Evolutionary conservation across 2,329 filamentous ascomycete species (phyloP), one percentile per base, ranked within the genome.

Genomic region (Botrytis fragariae): DNA sequence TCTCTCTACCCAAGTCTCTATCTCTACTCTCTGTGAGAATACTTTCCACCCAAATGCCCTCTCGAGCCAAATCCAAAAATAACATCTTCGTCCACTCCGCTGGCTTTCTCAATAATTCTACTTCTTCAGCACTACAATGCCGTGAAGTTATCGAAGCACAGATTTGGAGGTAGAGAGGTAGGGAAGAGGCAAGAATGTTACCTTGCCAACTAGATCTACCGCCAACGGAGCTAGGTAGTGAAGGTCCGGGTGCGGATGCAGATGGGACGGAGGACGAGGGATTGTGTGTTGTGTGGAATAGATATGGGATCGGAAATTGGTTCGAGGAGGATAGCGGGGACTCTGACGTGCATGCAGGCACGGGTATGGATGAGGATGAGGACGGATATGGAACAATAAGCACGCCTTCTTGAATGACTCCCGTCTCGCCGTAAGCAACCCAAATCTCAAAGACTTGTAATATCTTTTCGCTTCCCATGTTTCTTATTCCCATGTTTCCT

Each of bases 381-480:
- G n/a, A 18, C 29, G 64, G 22, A 37, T 18, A 20, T 22, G 65
- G 65, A n/a, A 42, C 18, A 8, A 44, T 29, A n/a, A 69, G 67
- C 59, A 69, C 32, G 37, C 65, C 65, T 32, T 57, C 65, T 42
- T 57, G 48, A 32, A 69, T 69, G 29, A 69, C 39, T 29, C 48
- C 65, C 20, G 65, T 29, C 37, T 59, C 65, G 12, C 65, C 48
- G 16, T 69, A 57, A 32, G 45, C 48, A 69, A n/a, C 51, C 65
- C 65, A 69, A n/a, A 59, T 57, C 35, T 69, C 65, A 42, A 69
- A 69, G 16, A 69, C 65, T 29, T 57, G 65, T 22, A 69, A 25
- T 29, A 42, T 39, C 18, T 32, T 69, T 32, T 57, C 65, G 35
- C n/a, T 32, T 39, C 16, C 39, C 61, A 45, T 63, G n/a, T 63